phyloP scores from a whole-genome alignment of 495 filamentous ascomycete genomes.

The Penicillium subrubescens region DNA sequence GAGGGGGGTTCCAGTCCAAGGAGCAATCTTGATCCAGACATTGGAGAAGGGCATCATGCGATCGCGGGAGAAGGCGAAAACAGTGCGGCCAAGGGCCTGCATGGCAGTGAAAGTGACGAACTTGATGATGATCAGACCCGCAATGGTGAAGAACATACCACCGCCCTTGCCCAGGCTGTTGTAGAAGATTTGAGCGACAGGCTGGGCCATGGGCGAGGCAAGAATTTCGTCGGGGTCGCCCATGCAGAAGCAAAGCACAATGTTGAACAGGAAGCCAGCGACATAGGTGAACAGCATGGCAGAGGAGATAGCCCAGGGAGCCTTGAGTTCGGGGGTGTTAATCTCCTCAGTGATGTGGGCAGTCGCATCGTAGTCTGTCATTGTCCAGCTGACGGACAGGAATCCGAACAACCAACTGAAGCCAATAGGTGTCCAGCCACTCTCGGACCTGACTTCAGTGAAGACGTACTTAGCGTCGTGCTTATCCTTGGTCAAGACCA shows the following conservation, averaged over 20 bases:
- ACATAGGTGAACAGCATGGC: constrained; percentile 65
- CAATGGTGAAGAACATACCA: constrained; percentile 62
- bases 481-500: constrained; percentile 60
- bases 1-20: constrained; percentile 58
- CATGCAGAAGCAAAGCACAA: constrained; percentile 64
- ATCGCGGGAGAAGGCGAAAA: constrained; percentile 65
- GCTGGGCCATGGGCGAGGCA: constrained; percentile 51
- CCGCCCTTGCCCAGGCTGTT: constrained; percentile 59
- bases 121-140: constrained; percentile 54
- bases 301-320: constrained; percentile 61
- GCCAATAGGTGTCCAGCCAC: constrained; percentile 64
- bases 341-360: constrained; percentile 68
- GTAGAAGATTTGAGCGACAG: constrained; percentile 67
- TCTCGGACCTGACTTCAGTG: constrained; percentile 58
- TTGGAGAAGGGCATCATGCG: constrained; percentile 56
- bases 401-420: constrained; percentile 74
- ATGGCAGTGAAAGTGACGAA: constrained; percentile 63
- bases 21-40: constrained; percentile 57
- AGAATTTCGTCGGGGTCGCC: constrained; percentile 52
- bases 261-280: constrained; percentile 62
- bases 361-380: constrained; percentile 60
- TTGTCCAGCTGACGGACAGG: constrained; percentile 68
- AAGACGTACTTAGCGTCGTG: constrained; percentile 64
- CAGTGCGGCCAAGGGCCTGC: constrained; percentile 61
- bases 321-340: constrained; percentile 56